Base-by-base conservation (phyloP, 108 stramenopile species). In the Epipyxis sp. region DNA sequence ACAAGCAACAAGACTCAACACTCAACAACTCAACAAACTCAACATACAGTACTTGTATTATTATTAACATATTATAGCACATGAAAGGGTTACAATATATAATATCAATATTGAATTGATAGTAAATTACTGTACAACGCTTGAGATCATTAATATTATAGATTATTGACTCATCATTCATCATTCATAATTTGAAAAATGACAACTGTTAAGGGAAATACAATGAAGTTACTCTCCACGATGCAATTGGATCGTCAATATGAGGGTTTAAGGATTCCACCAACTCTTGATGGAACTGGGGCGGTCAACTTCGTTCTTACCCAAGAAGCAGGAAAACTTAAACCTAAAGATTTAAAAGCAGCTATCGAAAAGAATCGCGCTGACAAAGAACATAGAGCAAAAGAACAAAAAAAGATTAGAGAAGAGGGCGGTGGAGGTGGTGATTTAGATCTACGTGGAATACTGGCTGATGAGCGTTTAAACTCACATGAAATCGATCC, bases 271-370 rank as follows among this genome's bases (percentile, higher is more conserved):
- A 41, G 80, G 1, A 82, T 88, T 37, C 87, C 87, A 16, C 6
- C 50, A 0, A 39, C 42, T 1, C 76, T 88, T 41, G 68, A 85
- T 68, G 67, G 77, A 1, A 74, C 62, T 13, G 59, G 59, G n/a
- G 78, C 82, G 0, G 46, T 79, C 1, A 88, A 88, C 42, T 88
- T 83, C 27, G 83, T 86, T 27, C 81, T 88, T 39, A 88, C 87
- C 1, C 87, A 88, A 58, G 43, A 69, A 32, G 79, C 80, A 10
- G 86, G 85, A 6, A 88, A 88, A 77, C 58, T 86, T 0, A 86
- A 86, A 43, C 86, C 86, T 13, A 85, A 85, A 79, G 87, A 88
- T 59, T 77, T 88, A 42, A 86, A 85, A 85, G 45, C 76, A 29
- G 87, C 86, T 54, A 88, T 86, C 59, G 44, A 82, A 29, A 58